These are phyloP conservation scores for Citrus australasica DNA, from an alignment of 345 rosid genomes.

Conservation along the genomic window DNA sequence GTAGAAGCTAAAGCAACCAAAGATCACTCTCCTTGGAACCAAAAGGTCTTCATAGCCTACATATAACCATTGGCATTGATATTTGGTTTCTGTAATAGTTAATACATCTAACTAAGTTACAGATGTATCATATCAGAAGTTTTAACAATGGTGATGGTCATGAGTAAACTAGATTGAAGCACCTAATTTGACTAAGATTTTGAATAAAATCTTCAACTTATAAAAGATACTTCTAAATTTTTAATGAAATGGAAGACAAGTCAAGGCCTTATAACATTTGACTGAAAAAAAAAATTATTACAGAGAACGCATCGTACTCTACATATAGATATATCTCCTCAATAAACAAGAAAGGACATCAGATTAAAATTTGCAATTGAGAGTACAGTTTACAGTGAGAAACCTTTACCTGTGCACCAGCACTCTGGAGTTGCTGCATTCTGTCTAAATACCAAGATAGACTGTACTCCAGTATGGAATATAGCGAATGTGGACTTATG, in stretches of 20 bases:
- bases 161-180: neutral
- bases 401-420: conserved; percentile 79
- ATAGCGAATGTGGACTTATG: conserved; percentile 40
- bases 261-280: neutral
- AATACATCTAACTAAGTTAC: neutral
- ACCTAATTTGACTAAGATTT: neutral
- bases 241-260: no score
- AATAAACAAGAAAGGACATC: neutral
- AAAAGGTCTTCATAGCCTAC: neutral
- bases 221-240: no score
- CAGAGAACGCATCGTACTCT: neutral
- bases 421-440: conserved; percentile 47
- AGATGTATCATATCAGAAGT: neutral
- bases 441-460: conserved; percentile 62
- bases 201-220: neutral
- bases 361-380: neutral
- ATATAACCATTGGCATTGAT: neutral
- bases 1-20: neutral
- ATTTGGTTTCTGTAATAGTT: neutral
- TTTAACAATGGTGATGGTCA: neutral
- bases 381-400: neutral
- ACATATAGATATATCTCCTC: neutral
- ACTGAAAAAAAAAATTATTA: no score
- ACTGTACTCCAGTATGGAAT: conserved; percentile 43
- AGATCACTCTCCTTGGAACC: neutral